A percentile compares a stretch with the other conserved stretches of the same genome.
phyloP scores from a whole-genome alignment of 148 eudicot species.

The Amaranthus palmeri region DNA sequence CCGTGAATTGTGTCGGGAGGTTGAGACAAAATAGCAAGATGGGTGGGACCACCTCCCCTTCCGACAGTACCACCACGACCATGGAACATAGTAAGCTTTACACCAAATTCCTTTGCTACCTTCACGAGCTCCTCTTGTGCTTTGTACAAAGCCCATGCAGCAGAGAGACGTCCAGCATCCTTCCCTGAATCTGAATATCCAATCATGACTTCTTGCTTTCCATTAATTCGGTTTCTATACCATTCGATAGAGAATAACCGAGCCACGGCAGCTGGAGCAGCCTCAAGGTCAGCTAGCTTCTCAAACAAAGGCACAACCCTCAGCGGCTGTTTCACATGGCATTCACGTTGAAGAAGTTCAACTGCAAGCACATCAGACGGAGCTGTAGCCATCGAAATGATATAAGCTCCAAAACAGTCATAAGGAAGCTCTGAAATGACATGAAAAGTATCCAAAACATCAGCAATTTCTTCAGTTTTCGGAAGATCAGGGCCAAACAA shows the following conservation, averaged over 20 bases:
- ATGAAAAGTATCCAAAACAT: conserved; percentile 73
- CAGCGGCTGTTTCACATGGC: conserved; percentile 78
- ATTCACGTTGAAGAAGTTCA: conserved; percentile 90
- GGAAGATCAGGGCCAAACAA: conserved; percentile 93
- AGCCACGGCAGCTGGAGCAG: conserved; percentile 92
- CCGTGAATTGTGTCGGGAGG: conserved; percentile 93
- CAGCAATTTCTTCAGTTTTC: conserved; percentile 90
- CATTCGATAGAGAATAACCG: conserved; percentile 87
- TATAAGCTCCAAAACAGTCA: conserved; percentile 94
- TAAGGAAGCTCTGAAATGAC: conserved; percentile 89
- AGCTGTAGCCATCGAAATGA: conserved; percentile 94
- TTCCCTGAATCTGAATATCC: conserved; percentile 98
- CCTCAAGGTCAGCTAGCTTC: conserved; percentile 81
- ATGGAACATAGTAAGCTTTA: conserved; percentile 92
- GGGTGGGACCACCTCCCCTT: conserved; percentile 98
- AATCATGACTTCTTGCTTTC: conserved; percentile 97
- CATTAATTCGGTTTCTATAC: conserved; percentile 74
- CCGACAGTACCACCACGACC: conserved; percentile 99
- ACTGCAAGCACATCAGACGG: conserved; percentile 97
- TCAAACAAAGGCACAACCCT: conserved; percentile 96
- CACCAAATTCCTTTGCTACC: conserved; percentile 80
- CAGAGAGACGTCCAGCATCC: conserved; percentile 94
- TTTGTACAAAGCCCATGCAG: conserved; percentile 94
- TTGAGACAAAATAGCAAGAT: conserved; percentile 95
- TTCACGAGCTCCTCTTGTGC: conserved; percentile 95